Percentiles rank a stretch among this genome's conserved stretches.
phyloP scores from a whole-genome alignment of 192 early-diverging fungal species.

The Chytriomyces sp. region DNA sequence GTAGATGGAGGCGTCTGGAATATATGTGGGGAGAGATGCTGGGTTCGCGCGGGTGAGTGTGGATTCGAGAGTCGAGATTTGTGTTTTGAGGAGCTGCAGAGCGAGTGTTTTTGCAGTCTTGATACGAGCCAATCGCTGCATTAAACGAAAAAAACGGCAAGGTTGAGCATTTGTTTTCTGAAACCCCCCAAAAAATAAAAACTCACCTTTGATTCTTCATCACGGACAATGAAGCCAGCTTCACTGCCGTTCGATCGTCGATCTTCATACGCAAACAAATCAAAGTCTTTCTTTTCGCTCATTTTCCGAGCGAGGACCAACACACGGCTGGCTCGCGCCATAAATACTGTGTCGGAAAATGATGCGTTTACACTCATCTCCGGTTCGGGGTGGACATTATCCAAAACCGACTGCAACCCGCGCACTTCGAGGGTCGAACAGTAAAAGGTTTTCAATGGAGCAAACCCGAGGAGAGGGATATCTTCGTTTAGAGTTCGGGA shows the following conservation, averaged over 20 bases:
- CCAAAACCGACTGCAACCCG: slow-evolving; percentile 1
- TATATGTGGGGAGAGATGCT: slow-evolving; percentile 19
- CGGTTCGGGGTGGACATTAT: background rate
- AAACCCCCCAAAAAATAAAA: background rate
- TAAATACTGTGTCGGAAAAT: background rate
- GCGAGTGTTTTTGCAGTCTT: slow-evolving; percentile 46
- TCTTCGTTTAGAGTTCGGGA: slow-evolving; percentile 45
- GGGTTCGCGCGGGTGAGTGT: slow-evolving; percentile 18
- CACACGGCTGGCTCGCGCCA: slow-evolving; percentile 39
- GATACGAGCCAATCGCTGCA: slow-evolving; percentile 14
- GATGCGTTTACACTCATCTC: background rate
- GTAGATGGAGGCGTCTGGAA: slow-evolving; percentile 42
- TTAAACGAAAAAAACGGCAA: too few species aligned
- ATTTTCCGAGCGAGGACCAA: slow-evolving; percentile 36
- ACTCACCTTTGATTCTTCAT: slow-evolving; percentile 41
- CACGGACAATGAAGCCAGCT: slow-evolving; percentile 41
- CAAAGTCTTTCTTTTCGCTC: slow-evolving; percentile 31
- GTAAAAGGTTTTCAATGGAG: slow-evolving; percentile 42
- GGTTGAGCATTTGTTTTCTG: too few species aligned
- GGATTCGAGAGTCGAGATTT: slow-evolving; percentile 46
- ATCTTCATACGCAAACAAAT: slow-evolving; percentile 46
- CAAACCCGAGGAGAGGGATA: slow-evolving; percentile 37
- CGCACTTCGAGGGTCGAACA: background rate
- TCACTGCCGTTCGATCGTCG: background rate
- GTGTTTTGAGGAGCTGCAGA: slow-evolving; percentile 49